These are phyloP conservation scores for Isatis tinctoria DNA, from an alignment of 345 rosid genomes.

Conservation along the genomic window DNA sequence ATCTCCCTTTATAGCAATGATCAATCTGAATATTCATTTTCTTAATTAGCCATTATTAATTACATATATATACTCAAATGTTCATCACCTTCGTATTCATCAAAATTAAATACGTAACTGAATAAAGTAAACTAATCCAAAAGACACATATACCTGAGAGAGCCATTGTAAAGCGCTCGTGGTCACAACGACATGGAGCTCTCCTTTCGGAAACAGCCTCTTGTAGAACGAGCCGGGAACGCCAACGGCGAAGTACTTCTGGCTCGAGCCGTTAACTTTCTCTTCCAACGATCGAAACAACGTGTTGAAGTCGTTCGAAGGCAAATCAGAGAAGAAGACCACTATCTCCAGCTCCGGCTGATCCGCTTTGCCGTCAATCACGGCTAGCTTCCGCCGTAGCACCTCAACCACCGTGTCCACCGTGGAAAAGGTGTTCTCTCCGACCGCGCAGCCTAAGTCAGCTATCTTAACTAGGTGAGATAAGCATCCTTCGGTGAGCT, in stretches of 20 bases:
- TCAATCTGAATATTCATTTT: too few species aligned
- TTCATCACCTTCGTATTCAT: neutral
- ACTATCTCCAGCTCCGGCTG: conserved; percentile 37
- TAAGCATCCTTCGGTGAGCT: conserved; percentile 22
- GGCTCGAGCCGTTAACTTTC: neutral
- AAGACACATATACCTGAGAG: conserved; percentile 35
- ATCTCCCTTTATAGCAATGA: too few species aligned
- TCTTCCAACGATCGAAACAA: conserved; percentile 28
- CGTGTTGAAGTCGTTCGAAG: conserved; percentile 50
- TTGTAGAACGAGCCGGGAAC: conserved; percentile 52
- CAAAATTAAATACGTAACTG: neutral
- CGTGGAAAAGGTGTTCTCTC: conserved; percentile 41
- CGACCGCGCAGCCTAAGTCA: conserved; percentile 53
- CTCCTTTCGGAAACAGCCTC: conserved; percentile 46
- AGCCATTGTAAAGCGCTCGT: conserved; percentile 60
- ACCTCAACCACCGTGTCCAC: conserved; percentile 35
- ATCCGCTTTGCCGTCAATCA: neutral
- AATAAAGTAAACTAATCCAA: neutral
- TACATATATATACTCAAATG: neutral
- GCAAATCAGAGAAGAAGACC: conserved; percentile 49
- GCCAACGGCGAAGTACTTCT: conserved; percentile 42
- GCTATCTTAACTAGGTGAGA: conserved; percentile 37
- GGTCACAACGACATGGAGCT: conserved; percentile 51
- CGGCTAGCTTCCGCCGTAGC: conserved; percentile 28
- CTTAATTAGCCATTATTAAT: neutral